Conservation (phyloP, 2,329 filamentous ascomycete genomes). For the Trichoderma endophyticum region DNA sequence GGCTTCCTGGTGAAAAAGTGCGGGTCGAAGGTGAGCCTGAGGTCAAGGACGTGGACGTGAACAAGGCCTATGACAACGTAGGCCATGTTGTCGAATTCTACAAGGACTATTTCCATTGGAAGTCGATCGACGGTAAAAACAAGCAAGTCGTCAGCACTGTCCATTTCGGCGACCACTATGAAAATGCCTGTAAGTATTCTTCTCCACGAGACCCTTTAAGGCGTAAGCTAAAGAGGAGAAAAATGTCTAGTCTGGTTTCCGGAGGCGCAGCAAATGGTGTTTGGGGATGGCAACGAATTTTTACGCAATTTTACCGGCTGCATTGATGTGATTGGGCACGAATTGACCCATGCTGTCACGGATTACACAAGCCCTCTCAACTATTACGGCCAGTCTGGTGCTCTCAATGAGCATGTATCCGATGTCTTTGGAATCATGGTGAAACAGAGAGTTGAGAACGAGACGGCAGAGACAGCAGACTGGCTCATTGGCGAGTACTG, state of each 20-base stretch:
- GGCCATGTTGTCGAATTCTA: slow-evolving; percentile 50
- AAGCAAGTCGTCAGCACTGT: slow-evolving; percentile 48
- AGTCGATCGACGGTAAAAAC: slow-evolving; percentile 51
- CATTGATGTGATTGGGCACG: slow-evolving; percentile 56
- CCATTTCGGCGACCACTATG: slow-evolving; percentile 48
- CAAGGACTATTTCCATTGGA: slow-evolving; percentile 46
- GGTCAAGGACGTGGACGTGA: slow-evolving; percentile 41
- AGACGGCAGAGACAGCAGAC: slow-evolving; percentile 45
- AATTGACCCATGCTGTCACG: slow-evolving; percentile 54
- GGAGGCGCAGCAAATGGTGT: slow-evolving; percentile 50
- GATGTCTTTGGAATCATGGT: slow-evolving; percentile 58
- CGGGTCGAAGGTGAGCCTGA: slow-evolving; percentile 43
- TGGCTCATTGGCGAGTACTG: slow-evolving; percentile 55
- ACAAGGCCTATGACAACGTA: slow-evolving; percentile 50
- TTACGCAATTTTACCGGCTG: slow-evolving; percentile 50
- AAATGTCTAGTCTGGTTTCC: slow-evolving; percentile 46
- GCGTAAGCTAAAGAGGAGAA: too few relatives aligned
- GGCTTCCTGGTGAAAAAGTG: slow-evolving; percentile 28
- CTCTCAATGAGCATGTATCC: slow-evolving; percentile 55
- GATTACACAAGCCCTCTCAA: slow-evolving; percentile 48
- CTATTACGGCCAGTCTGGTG: slow-evolving; percentile 51
- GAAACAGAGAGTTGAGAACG: slow-evolving; percentile 50
- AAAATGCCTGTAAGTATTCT: slow-evolving; percentile 47
- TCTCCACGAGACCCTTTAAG: too few relatives aligned
- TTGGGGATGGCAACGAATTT: slow-evolving; percentile 52